Base-by-base conservation (phyloP, 2,329 filamentous ascomycete species). In the Aspergillus pseudotamarii region DNA sequence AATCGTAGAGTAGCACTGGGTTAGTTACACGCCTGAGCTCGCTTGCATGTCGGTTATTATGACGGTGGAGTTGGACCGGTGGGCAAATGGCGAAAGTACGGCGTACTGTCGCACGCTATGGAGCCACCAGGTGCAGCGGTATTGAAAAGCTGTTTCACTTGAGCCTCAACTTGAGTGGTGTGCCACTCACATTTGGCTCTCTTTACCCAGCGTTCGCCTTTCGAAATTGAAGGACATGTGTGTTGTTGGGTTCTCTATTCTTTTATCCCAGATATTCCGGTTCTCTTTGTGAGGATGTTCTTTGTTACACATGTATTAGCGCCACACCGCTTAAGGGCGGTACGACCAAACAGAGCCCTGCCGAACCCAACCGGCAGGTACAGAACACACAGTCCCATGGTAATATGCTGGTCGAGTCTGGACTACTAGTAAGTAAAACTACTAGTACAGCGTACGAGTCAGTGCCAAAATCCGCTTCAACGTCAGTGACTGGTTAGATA, bases 21-120 rank as follows among this genome's bases (percentile, higher is more conserved):
- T 34, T 58, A 50, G 26, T 48, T 12, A 34, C 16, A 34, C 45
- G 59, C 58, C 48, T 48, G 34, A 57, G 50, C 59, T 61, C 59
- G 62, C 62, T 64, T 61, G 62, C 59, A 64, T 45, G 48, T 64
- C 38, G 41, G 51, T 34, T 61, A 57, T 45, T 59, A 54, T 14
- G 34, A 21, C 12, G 34, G 54, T 51, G 55, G 45, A 54, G 32
- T 58, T 57, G 12, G 30, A 10, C 19, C 11, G 32, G 43, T 26
- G 51, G 16, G 19, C 32, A 36, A 36, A 36, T 54, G 30, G 32
- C 21, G 21, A 57, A 57, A 57, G 55, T 36, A 36, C 34, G 34
- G 34, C n/a, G 38, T 58, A 43, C 21, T 59, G 46, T 59, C 11
- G 57, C 21, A 32, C n/a, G 21, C 34, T 34, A 53, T 41, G 57